These are phyloP conservation scores for Cucurbita maxima DNA, from an alignment of 306 rosid genomes.

Conservation along the genomic window DNA sequence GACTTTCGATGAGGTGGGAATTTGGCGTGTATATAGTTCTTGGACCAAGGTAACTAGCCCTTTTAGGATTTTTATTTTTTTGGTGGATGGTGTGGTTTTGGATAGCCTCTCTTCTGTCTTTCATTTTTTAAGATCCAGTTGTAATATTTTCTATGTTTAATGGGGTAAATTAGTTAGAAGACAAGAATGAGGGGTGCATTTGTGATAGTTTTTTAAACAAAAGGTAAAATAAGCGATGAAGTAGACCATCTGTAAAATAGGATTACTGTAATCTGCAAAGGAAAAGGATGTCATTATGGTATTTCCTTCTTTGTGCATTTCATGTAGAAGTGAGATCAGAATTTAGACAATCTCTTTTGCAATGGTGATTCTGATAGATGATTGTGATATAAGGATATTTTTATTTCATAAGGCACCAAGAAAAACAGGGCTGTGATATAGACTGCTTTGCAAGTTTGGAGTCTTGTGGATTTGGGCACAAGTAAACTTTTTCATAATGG, in stretches of 20 bases:
- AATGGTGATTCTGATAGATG: neutral
- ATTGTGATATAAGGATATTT: neutral
- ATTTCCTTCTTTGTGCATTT: neutral
- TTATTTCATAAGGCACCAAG: neutral
- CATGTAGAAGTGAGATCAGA: neutral
- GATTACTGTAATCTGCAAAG: neutral
- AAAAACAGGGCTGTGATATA: neutral
- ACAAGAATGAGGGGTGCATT: neutral
- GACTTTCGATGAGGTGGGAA: neutral
- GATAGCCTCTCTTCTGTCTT: neutral
- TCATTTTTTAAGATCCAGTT: neutral
- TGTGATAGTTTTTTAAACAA: neutral
- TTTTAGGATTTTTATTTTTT: neutral
- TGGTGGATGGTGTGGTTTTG: neutral
- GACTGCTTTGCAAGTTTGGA: neutral
- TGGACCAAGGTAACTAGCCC: neutral
- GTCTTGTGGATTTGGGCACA: neutral
- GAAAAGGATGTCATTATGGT: neutral
- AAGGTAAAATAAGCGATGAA: neutral
- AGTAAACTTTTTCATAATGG: neutral
- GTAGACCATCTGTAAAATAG: neutral
- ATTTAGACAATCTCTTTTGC: neutral
- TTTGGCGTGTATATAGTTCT: neutral
- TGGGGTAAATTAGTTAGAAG: neutral
- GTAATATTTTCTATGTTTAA: neutral